phyloP scores from a whole-genome alignment of 177 flowering plant species.

The Viscum album region DNA sequence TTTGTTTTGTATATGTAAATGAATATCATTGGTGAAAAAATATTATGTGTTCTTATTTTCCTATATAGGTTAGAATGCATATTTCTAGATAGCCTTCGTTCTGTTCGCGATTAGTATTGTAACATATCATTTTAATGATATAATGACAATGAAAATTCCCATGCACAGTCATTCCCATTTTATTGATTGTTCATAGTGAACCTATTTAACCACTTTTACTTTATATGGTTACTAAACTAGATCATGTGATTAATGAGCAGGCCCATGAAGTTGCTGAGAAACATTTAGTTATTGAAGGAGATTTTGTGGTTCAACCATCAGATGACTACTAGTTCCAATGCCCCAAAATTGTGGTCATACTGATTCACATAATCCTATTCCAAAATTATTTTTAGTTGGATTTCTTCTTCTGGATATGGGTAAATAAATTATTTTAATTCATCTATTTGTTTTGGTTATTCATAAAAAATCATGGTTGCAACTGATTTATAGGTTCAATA shows the following conservation, averaged over 20 bases:
- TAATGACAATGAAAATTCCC: neutral
- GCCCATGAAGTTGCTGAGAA: conserved; percentile 44
- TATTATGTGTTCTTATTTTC: neutral
- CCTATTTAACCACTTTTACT: conserved; percentile 47
- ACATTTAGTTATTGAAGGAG: conserved; percentile 18
- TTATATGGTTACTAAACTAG: conserved; percentile 70
- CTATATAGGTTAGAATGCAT: conserved; percentile 40
- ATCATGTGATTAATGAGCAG: conserved; percentile 48
- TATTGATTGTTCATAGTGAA: neutral
- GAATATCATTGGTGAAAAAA: neutral
- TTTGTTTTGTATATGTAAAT: too few species aligned
- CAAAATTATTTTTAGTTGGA: conserved; percentile 76
- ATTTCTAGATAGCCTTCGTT: conserved; percentile 40
- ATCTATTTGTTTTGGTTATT: neutral
- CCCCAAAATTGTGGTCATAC: conserved; percentile 43
- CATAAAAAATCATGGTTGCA: neutral
- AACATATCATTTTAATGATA: conserved; percentile 19
- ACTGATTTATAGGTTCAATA: conserved; percentile 24
- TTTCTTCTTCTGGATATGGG: conserved; percentile 81
- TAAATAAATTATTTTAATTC: conserved; percentile 13
- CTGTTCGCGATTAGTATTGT: conserved; percentile 30
- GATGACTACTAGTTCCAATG: conserved; percentile 55
- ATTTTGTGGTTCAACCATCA: conserved; percentile 47
- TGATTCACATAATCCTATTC: conserved; percentile 69
- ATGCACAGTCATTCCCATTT: neutral